phyloP scores from a whole-genome alignment of 1,139 yeast genomes.

The Debaryomyces nepalensis region DNA sequence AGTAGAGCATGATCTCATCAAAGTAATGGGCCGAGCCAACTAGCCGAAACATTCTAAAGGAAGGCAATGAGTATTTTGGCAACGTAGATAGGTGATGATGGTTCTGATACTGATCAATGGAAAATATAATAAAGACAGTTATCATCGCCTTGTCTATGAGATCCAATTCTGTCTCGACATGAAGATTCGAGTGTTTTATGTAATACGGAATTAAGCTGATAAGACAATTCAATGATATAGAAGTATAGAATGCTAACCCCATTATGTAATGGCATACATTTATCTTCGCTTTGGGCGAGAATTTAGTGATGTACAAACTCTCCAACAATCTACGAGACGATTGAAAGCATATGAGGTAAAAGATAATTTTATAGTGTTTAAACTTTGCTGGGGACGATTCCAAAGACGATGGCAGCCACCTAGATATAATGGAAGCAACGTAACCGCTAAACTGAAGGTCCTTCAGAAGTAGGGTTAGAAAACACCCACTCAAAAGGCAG shows the following conservation, averaged over 20 bases:
- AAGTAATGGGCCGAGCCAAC: constrained; percentile 81
- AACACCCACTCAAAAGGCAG: neutral
- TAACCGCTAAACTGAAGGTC: neutral
- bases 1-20: constrained; percentile 72
- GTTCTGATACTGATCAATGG: constrained; percentile 59
- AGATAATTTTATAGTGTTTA: constrained; percentile 21
- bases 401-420: constrained; percentile 17
- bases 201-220: constrained; percentile 23
- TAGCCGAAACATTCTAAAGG: constrained; percentile 50
- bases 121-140: constrained; percentile 43
- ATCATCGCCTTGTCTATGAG: constrained; percentile 25
- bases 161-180: constrained; percentile 3
- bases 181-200: constrained; percentile 6
- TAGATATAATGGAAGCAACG: constrained; percentile 14
- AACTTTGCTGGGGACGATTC: neutral
- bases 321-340: constrained; percentile 69
- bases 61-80: constrained; percentile 71
- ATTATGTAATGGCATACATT: constrained; percentile 76
- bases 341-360: constrained; percentile 48
- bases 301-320: constrained; percentile 54
- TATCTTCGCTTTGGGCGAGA: constrained; percentile 58
- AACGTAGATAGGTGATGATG: constrained; percentile 66
- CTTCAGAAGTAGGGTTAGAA: neutral
- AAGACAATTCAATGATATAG: constrained; percentile 29
- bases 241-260: constrained; percentile 69